These are phyloP conservation scores for Podospora anserina DNA, from an alignment of 495 filamentous ascomycete species.

Conservation along the genomic window DNA sequence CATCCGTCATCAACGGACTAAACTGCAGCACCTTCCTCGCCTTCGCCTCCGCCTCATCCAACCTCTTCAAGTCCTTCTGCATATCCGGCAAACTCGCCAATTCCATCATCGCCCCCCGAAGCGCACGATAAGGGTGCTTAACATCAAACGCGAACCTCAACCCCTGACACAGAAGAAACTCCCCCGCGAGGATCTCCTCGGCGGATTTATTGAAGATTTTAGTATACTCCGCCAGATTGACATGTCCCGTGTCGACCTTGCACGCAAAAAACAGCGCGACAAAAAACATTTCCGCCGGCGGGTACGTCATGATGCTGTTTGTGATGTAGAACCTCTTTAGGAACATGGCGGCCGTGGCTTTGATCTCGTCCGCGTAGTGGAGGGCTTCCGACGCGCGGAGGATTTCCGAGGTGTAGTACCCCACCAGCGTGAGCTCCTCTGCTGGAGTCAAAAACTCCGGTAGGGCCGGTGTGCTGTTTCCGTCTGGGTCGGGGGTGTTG, in stretches of 20 bases:
- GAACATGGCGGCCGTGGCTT: conserved; percentile 89
- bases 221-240: conserved; percentile 63
- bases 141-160: conserved; percentile 93
- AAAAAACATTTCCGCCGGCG: conserved; percentile 78
- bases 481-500: conserved; percentile 36
- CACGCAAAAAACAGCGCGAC: conserved; percentile 86
- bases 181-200: conserved; percentile 75
- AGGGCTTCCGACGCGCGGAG: conserved; percentile 73
- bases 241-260: conserved; percentile 84
- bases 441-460: conserved; percentile 73
- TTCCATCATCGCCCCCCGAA: conserved; percentile 85
- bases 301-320: conserved; percentile 92
- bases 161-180: conserved; percentile 87
- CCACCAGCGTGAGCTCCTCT: conserved; percentile 79
- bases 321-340: conserved; percentile 91
- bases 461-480: conserved; percentile 23
- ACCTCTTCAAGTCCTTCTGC: conserved; percentile 38
- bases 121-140: conserved; percentile 80
- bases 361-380: conserved; percentile 72
- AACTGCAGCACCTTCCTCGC: conserved; percentile 72
- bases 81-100: conserved; percentile 52
- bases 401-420: conserved; percentile 71
- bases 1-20: conserved; percentile 81
- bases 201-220: conserved; percentile 59
- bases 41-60: conserved; percentile 63